Percentiles rank a stretch among this genome's conserved stretches.
Conservation (phyloP, 495 filamentous ascomycete genomes). For the Parachaetomium inaequale region DNA sequence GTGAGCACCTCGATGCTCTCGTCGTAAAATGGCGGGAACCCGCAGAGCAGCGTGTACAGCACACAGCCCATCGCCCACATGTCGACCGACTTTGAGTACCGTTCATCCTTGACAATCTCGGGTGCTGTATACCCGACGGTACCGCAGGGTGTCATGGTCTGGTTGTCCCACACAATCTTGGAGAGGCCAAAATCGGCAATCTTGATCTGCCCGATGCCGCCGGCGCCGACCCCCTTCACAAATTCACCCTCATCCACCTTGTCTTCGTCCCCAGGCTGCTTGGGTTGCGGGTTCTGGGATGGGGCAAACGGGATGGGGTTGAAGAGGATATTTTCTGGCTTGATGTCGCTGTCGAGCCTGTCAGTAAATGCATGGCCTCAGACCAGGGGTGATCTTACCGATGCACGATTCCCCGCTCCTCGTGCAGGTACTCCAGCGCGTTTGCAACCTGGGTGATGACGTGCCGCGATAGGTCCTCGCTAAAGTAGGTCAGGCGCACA, state of each 20-base stretch:
- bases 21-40: constrained; percentile 98
- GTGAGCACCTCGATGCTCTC: constrained; percentile 96
- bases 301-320: constrained; percentile 79
- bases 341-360: constrained; percentile 72
- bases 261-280: constrained; percentile 84
- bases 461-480: constrained; percentile 89
- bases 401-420: constrained; percentile 92
- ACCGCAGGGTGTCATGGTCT: constrained; percentile 99
- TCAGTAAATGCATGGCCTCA: constrained; percentile 6
- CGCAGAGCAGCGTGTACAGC: constrained; percentile 92
- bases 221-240: constrained; percentile 73
- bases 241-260: constrained; percentile 98
- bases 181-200: constrained; percentile 97
- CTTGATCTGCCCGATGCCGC: constrained; percentile 92
- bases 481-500: constrained; percentile 96
- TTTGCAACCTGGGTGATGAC: constrained; percentile 92
- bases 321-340: constrained; percentile 96
- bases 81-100: constrained; percentile 97
- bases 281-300: constrained; percentile 72
- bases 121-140: constrained; percentile 99
- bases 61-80: constrained; percentile 99
- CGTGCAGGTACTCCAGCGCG: constrained; percentile 90
- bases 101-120: constrained; percentile 97
- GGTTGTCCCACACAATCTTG: constrained; percentile 96
- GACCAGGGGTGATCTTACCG: constrained; percentile 57